Conservation (phyloP, 2,329 filamentous ascomycete genomes). For the Scopulariopsis brevicaulis region DNA sequence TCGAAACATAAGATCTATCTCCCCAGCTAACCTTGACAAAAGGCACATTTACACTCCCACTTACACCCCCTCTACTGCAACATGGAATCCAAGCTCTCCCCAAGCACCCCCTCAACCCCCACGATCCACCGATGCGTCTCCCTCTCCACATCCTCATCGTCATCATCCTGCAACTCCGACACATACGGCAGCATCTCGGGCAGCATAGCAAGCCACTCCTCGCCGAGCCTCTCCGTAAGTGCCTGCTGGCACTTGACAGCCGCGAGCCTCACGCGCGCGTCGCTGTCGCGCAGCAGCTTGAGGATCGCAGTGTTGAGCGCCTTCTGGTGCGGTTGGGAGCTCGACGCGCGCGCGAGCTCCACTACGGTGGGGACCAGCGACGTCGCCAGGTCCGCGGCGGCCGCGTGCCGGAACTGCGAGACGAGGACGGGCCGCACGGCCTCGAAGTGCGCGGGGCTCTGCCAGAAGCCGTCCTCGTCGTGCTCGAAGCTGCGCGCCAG, state of each 20-base stretch:
- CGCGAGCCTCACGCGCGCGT: slow-evolving; percentile 61
- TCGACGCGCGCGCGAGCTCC: slow-evolving; percentile 67
- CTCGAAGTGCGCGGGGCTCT: slow-evolving; percentile 76
- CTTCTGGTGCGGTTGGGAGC: slow-evolving; percentile 84
- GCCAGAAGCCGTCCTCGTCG: slow-evolving; percentile 95
- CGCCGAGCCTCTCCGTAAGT: slow-evolving; percentile 69
- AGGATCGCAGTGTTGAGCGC: slow-evolving; percentile 72
- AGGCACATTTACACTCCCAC: not conserved
- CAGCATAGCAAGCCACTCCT: slow-evolving; percentile 85
- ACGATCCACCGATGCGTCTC: slow-evolving; percentile 87
- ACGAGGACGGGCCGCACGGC: slow-evolving; percentile 60
- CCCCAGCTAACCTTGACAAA: not conserved
- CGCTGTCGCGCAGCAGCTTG: slow-evolving; percentile 64
- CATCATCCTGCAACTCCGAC: slow-evolving; percentile 90
- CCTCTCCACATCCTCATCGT: slow-evolving; percentile 83
- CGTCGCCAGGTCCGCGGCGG: slow-evolving; percentile 26
- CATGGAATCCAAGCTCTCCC: slow-evolving; percentile 88
- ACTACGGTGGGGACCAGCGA: slow-evolving; percentile 65
- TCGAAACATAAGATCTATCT: too few species aligned
- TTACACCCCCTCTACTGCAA: slow-evolving; percentile 51
- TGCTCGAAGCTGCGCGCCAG: slow-evolving; percentile 70
- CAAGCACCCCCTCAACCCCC: slow-evolving; percentile 78
- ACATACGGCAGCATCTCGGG: slow-evolving; percentile 97
- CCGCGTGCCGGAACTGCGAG: slow-evolving; percentile 47
- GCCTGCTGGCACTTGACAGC: slow-evolving; percentile 73